Evolutionary conservation across 108 stramenopile species (phyloP).

Genomic region (Seminavis robusta): DNA sequence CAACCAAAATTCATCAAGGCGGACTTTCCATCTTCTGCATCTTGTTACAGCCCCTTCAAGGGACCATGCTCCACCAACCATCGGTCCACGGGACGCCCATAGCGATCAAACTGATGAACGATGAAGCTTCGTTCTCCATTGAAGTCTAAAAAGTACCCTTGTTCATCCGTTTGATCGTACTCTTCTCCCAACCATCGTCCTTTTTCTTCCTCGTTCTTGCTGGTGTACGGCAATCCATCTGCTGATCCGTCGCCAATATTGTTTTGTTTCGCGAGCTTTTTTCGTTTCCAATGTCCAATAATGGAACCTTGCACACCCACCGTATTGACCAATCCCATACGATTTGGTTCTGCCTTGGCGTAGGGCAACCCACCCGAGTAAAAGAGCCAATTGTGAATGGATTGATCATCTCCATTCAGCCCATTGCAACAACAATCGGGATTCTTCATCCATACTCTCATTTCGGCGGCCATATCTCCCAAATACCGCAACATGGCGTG

Average conservation of each 20-base stretch:
- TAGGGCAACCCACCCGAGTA: conserved; percentile 53
- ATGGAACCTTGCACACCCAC: conserved; percentile 10
- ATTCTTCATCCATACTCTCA: conserved; percentile 50
- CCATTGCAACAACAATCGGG: conserved; percentile 41
- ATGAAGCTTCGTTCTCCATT: conserved; percentile 6
- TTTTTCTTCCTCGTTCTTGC: background rate
- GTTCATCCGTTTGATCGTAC: conserved; percentile 6
- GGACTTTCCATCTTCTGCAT: too few relatives aligned
- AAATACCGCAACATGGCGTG: conserved; percentile 67
- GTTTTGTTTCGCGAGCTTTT: too few relatives aligned
- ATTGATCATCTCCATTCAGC: conserved; percentile 62
- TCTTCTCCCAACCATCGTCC: conserved; percentile 3
- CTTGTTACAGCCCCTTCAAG: too few relatives aligned
- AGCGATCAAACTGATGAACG: conserved; percentile 19
- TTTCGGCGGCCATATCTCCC: conserved; percentile 59
- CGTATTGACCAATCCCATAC: conserved; percentile 39
- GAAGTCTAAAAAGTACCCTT: conserved; percentile 8
- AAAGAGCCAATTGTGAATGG: conserved; percentile 77
- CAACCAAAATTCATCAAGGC: too few relatives aligned
- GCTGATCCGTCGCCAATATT: too few relatives aligned
- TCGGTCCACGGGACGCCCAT: background rate
- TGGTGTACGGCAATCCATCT: too few relatives aligned
- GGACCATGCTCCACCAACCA: conserved; percentile 11
- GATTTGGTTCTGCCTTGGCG: conserved; percentile 30
- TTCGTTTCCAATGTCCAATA: background rate